A percentile compares a stretch with the other conserved stretches of the same genome.
Conservation (phyloP, 345 rosid genomes). For the Euphorbia tirucalli region DNA sequence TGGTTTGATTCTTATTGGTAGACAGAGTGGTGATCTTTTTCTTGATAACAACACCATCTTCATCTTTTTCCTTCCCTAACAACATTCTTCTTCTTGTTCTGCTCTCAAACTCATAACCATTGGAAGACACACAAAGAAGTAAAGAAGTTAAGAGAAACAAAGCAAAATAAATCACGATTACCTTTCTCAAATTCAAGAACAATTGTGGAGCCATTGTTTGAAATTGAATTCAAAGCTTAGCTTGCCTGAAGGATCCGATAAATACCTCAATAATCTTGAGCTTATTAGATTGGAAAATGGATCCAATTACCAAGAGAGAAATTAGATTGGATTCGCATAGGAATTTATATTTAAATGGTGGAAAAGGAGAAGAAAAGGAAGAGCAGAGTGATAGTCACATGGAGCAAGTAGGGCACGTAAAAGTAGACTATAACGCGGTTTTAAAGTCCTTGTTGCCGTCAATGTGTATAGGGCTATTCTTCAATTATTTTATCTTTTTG, state of each 20-base stretch:
- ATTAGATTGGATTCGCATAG: not conserved
- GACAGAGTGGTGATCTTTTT: slow-evolving; percentile 43
- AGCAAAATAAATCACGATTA: slow-evolving; percentile 38
- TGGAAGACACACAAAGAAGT: slow-evolving; percentile 35
- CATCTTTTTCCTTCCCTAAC: too few relatives aligned
- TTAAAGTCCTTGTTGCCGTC: too few relatives aligned
- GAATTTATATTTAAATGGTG: slow-evolving; percentile 25
- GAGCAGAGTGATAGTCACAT: too few relatives aligned
- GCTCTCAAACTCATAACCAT: slow-evolving; percentile 23
- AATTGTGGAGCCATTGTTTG: slow-evolving; percentile 40
- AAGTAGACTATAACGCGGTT: slow-evolving; percentile 9
- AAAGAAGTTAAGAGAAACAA: slow-evolving; percentile 35
- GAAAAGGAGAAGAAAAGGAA: slow-evolving; percentile 17
- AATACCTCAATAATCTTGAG: slow-evolving; percentile 23
- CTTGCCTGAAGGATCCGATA: slow-evolving; percentile 8
- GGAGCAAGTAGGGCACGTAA: slow-evolving; percentile 14
- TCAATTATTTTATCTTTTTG: too few relatives aligned
- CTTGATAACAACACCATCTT: too few relatives aligned
- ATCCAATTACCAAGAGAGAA: slow-evolving; percentile 18
- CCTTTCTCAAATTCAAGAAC: slow-evolving; percentile 46
- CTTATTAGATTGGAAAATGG: slow-evolving; percentile 15
- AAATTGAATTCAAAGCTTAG: slow-evolving; percentile 4
- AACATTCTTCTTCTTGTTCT: too few relatives aligned
- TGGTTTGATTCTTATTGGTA: slow-evolving; percentile 62
- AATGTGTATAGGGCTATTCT: too few relatives aligned